Evolutionary conservation across 768 basidiomycete genomes (phyloP), one percentile per base, ranked within the genome.

Genomic region (Leccinellum albellum): DNA sequence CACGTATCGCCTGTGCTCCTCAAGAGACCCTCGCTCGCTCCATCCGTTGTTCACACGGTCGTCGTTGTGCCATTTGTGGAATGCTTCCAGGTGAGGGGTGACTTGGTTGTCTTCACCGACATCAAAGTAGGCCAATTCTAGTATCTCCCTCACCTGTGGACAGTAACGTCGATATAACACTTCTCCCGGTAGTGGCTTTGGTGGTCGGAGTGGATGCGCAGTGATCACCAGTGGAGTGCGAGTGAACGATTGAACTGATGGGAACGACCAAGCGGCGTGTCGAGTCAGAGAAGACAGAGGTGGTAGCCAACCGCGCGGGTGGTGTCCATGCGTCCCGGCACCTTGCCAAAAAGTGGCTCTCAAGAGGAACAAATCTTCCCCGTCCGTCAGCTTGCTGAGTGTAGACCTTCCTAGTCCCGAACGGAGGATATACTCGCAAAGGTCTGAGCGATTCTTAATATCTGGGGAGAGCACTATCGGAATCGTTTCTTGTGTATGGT

Each of bases 281-380:
- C 59, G n/a, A 57, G 65, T 48, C 64, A 61, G 20, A 66, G 65
- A 69, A 65, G 78, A 57, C 62, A 33, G 57, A 64, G 72, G 56
- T 65, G 20, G 70, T 9, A 75, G 49, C 74, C 74, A 76, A 21
- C 70, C 68, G 23, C 62, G 61, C 1, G 55, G 10, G 52, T 77
- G 75, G 14, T 62, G 66, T 7, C 66, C 66, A 2, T 52, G 66
- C 6, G 74, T 75, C 13, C 79, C 81, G 1, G 79, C 80, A 5
- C 75, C 80, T 57, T 81, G 80, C 80, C 80, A 82, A 65, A 82
- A 82, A 0, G 77, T 64, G 0, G 74, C 66, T 26, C 78, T 70
- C 10, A 70, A 70, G 52, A 82, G 70, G 65, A 78, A 78, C 46
- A 78, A 56, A 15, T 71, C 66, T 12, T 67, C 61, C 13, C 63